Percentiles rank a stretch among this genome's conserved stretches.
Conservation (phyloP, 768 basidiomycete species). For the Boletus subcaerulescens region DNA sequence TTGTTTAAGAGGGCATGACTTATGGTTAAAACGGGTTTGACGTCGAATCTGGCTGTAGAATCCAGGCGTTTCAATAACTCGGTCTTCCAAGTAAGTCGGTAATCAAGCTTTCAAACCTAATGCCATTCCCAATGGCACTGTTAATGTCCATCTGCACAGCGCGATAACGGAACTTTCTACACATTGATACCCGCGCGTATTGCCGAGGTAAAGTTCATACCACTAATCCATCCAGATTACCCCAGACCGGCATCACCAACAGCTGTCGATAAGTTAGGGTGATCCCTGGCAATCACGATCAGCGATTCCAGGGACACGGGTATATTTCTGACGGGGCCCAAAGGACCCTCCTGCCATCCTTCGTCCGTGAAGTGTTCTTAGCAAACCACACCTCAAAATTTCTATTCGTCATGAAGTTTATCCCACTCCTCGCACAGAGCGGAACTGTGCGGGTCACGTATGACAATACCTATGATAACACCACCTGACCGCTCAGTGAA, state of each 20-base stretch:
- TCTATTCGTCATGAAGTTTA: not conserved
- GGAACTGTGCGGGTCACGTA: not conserved
- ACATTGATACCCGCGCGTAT: not conserved
- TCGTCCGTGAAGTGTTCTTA: not conserved
- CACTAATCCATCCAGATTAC: not conserved
- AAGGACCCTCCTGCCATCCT: not conserved
- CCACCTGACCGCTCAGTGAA: slow-evolving; percentile 17
- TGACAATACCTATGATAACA: not conserved
- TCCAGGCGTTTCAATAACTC: too few relatives aligned
- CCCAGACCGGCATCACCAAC: not conserved
- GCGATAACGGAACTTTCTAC: too few relatives aligned
- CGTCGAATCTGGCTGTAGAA: not conserved
- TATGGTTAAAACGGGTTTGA: too few relatives aligned
- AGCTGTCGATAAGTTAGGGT: not conserved
- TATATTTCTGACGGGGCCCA: not conserved
- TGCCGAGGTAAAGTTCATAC: not conserved
- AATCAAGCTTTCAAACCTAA: not conserved
- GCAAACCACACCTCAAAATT: not conserved
- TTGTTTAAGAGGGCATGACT: too few relatives aligned
- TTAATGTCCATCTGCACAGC: not conserved
- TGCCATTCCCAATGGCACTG: not conserved
- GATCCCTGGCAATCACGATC: not conserved
- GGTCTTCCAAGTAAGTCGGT: not conserved
- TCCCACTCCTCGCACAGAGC: not conserved
- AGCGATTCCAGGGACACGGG: not conserved